Evolutionary conservation across 1,284 basidiomycete species (phyloP).

Genomic region (Papiliotrema laurentii): DNA sequence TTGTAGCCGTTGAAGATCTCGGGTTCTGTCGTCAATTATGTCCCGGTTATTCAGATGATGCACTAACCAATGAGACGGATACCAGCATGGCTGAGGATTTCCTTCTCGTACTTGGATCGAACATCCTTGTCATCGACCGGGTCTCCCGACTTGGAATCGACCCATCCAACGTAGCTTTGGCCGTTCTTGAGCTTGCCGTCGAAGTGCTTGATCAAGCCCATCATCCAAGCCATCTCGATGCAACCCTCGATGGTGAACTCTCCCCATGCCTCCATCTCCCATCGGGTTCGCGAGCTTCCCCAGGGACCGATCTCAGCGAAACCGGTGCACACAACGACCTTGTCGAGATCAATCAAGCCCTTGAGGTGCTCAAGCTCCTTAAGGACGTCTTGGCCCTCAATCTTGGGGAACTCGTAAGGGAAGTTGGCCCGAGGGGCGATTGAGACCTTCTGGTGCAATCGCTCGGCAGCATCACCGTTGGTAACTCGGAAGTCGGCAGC

Average conservation of each 20-base stretch:
- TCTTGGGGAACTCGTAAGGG: conserved; percentile 84
- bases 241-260: conserved; percentile 94
- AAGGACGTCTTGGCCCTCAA: conserved; percentile 65
- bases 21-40: conserved; percentile 62
- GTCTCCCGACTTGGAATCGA: conserved; percentile 88
- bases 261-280: conserved; percentile 97
- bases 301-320: conserved; percentile 98
- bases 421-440: conserved; percentile 96
- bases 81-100: conserved; percentile 87
- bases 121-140: conserved; percentile 99
- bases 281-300: conserved; percentile 96
- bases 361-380: conserved; percentile 70
- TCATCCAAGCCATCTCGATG: conserved; percentile 99
- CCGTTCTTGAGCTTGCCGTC: conserved; percentile 92
- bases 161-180: conserved; percentile 93
- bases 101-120: conserved; percentile 87
- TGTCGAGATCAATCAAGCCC: conserved; percentile 88
- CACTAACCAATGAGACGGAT: conserved; percentile 84
- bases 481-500: conserved; percentile 88
- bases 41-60: background rate
- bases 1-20: conserved; percentile 97
- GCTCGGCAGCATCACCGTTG: conserved; percentile 88
- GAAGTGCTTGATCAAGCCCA: conserved; percentile 98
- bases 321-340: conserved; percentile 92
- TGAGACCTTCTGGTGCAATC: conserved; percentile 84